These are phyloP conservation scores for Trichoderma cornu-damae DNA, from an alignment of 2,329 filamentous ascomycete genomes.

Conservation along the genomic window DNA sequence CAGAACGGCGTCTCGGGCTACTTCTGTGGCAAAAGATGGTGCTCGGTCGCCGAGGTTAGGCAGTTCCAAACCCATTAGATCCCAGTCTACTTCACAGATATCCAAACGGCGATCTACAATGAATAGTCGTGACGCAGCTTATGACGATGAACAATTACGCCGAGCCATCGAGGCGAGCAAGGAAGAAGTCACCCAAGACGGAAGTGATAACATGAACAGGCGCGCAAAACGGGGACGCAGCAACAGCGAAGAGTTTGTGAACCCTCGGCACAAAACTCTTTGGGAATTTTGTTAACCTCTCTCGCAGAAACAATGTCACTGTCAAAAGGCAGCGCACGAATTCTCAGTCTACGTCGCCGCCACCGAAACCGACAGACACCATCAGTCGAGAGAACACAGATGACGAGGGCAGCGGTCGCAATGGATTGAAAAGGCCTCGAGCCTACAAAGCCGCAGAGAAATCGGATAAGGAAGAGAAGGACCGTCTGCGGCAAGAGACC, in stretches of 20 bases:
- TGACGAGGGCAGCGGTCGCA: slow-evolving; percentile 54
- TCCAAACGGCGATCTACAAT: slow-evolving; percentile 90
- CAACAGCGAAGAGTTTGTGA: slow-evolving; percentile 86
- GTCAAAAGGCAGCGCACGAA: slow-evolving; percentile 79
- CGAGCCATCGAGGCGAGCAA: slow-evolving; percentile 94
- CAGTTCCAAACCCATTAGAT: slow-evolving; percentile 52
- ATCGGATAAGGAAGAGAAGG: slow-evolving; percentile 67
- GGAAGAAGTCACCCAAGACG: slow-evolving; percentile 58
- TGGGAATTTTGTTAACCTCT: not conserved
- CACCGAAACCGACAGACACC: slow-evolving; percentile 42
- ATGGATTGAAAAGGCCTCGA: slow-evolving; percentile 56
- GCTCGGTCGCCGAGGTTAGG: slow-evolving; percentile 49
- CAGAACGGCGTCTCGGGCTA: slow-evolving; percentile 55
- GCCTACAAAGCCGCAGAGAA: slow-evolving; percentile 57
- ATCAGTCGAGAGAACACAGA: slow-evolving; percentile 61
- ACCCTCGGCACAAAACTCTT: too few species aligned
- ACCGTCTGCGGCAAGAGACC: slow-evolving; percentile 67
- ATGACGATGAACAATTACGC: slow-evolving; percentile 86
- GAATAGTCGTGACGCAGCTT: slow-evolving; percentile 92
- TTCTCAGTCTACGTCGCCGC: slow-evolving; percentile 65
- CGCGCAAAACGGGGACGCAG: slow-evolving; percentile 80
- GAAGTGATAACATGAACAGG: slow-evolving; percentile 50
- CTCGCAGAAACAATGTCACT: slow-evolving; percentile 61
- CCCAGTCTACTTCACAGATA: slow-evolving; percentile 47
- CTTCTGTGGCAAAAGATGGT: slow-evolving; percentile 60